Evolutionary conservation across 2,329 filamentous ascomycete genomes (phyloP), one percentile per base, ranked within the genome.

Genomic region (Neocatenulostroma microsporum): DNA sequence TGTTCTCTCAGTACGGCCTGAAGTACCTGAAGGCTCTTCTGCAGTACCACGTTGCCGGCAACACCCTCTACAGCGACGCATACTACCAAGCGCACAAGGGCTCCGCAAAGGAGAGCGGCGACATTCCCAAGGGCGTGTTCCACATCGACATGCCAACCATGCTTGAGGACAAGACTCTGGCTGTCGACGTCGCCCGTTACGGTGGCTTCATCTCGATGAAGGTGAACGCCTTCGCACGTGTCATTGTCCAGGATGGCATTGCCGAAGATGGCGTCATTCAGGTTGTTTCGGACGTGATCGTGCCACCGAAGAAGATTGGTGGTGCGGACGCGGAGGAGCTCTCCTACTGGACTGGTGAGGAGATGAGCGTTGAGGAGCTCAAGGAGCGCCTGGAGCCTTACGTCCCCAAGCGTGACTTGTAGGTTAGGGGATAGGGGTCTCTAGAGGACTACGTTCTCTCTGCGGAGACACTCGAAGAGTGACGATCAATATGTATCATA

Each of bases 261-360:
- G 82, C 80, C 0, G 74, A 72, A 53, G 84, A 94, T 55, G 88
- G 88, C 21, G 86, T 89, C 11, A 74, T 94, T 24, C 88, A 94
- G 39, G 78, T 89, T 12, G 68, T 91, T 0, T 70, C 73, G 31
- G 71, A 71, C 39, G 76, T 94, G 0, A 63, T 93, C 39, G 76
- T 95, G 45, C 88, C 88, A 27, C 84, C 86, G 2, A 78, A 74
- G 61, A 70, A 69, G 43, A 54, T 67, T 48, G 61, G 62, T 30
- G 48, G 45, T 31, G 18, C 36, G 5, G 37, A 14, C 11, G 20
- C 12, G 6, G 57, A 54, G 0, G 55, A 59, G 28, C 46, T 57
- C 19, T 59, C 64, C 25, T 56, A 58, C 14, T 68, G 63, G 62
- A 42, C 55, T 17, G 64, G 65, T n/a, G 67, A 64, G 21, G 70